phyloP scores from a whole-genome alignment of 257 asterid genomes.

The Nicotiana sylvestris region DNA sequence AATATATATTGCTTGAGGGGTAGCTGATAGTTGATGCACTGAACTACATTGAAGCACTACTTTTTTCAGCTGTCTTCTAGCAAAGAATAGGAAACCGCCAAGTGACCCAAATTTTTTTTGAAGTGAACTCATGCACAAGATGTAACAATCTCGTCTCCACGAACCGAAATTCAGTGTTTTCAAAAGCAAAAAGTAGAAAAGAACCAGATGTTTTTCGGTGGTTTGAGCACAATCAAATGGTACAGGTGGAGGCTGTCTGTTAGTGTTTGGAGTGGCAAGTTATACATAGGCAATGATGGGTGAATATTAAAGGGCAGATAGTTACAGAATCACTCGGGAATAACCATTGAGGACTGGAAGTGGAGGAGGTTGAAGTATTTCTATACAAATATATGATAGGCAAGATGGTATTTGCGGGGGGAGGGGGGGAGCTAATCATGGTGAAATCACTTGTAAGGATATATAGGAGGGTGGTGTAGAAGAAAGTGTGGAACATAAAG shows the following conservation, averaged over 20 bases:
- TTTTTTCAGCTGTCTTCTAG: neutral
- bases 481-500: neutral
- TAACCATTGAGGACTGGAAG: neutral
- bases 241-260: neutral
- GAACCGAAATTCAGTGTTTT: neutral
- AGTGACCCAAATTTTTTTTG: neutral
- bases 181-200: neutral
- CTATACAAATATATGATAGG: neutral
- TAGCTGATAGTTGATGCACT: neutral
- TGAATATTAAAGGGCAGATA: neutral
- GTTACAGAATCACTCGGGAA: slow-evolving; percentile 1
- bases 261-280: slow-evolving; percentile 8
- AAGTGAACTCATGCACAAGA: neutral
- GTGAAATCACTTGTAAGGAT: neutral
- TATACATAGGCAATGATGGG: neutral
- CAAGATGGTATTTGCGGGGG: neutral
- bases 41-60: neutral
- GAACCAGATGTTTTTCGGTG: neutral
- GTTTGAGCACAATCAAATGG: neutral
- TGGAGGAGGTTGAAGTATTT: neutral
- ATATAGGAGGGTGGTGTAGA: neutral
- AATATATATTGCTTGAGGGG: neutral
- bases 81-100: neutral
- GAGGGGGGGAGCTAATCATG: neutral
- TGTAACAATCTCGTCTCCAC: neutral